Evolutionary conservation across 1,284 basidiomycete species (phyloP).

Genomic region (Vanrija pseudolonga): DNA sequence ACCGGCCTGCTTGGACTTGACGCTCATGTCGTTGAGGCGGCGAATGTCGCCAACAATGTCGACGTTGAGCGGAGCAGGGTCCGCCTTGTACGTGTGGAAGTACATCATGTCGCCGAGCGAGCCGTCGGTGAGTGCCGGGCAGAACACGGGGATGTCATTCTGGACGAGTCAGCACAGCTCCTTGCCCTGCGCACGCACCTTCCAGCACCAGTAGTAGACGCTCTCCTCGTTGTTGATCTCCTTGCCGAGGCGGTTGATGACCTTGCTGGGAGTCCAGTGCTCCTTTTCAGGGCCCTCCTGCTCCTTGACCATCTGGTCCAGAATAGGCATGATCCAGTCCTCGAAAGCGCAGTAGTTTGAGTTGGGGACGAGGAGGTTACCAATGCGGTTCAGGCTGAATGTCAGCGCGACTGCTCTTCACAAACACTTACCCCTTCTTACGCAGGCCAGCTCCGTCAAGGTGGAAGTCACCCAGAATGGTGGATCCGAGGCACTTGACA

Average conservation of each 20-base stretch:
- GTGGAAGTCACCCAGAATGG: slow-evolving; percentile 90
- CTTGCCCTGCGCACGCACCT: slow-evolving; percentile 59
- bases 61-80: slow-evolving; percentile 71
- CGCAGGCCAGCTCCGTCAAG: slow-evolving; percentile 85
- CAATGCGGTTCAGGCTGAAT: slow-evolving; percentile 80
- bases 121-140: slow-evolving; percentile 95
- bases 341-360: slow-evolving; percentile 99
- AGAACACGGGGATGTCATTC: slow-evolving; percentile 99
- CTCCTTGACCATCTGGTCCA: slow-evolving; percentile 86
- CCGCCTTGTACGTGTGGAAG: slow-evolving; percentile 89
- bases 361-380: slow-evolving; percentile 96
- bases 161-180: slow-evolving; percentile 43
- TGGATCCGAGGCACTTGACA: slow-evolving; percentile 96
- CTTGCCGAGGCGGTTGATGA: slow-evolving; percentile 86
- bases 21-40: slow-evolving; percentile 80
- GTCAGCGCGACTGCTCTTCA: not conserved
- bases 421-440: slow-evolving; percentile 59
- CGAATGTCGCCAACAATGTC: slow-evolving; percentile 97
- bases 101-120: slow-evolving; percentile 99
- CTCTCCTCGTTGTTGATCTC: slow-evolving; percentile 96
- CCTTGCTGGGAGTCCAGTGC: slow-evolving; percentile 86
- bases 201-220: slow-evolving; percentile 98
- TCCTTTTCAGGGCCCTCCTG: slow-evolving; percentile 55
- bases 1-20: slow-evolving; percentile 87
- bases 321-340: slow-evolving; percentile 94